phyloP scores from a whole-genome alignment of 331 rosid species.

The Malus hybrid region DNA sequence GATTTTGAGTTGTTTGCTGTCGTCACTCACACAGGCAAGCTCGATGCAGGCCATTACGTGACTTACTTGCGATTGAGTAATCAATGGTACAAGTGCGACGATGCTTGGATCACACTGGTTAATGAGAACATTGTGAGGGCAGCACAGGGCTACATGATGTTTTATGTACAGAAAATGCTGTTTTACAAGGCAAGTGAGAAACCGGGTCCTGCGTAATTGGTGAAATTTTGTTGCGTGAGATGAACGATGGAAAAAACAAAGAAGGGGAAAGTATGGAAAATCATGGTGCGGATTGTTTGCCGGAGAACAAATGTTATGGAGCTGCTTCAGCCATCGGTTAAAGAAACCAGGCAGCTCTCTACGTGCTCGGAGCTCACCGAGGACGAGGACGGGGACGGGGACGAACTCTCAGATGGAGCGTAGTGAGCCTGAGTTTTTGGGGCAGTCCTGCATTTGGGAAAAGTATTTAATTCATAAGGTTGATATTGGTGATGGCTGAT shows the following conservation, averaged over 20 bases:
- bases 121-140: constrained; percentile 83
- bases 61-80: constrained; percentile 76
- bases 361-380: background rate
- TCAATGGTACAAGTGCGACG: constrained; percentile 92
- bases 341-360: constrained; percentile 8
- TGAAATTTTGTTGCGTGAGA: background rate
- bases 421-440: constrained; percentile 52
- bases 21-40: constrained; percentile 79
- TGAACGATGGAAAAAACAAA: background rate
- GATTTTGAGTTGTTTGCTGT: constrained; percentile 94
- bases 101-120: constrained; percentile 90
- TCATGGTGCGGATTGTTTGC: constrained; percentile 27
- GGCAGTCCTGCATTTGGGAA: constrained; percentile 50
- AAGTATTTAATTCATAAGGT: background rate
- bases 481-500: background rate
- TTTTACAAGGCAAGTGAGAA: constrained; percentile 74
- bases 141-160: constrained; percentile 95
- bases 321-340: background rate
- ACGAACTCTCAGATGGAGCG: constrained; percentile 30
- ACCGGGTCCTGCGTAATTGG: constrained; percentile 41
- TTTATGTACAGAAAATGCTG: constrained; percentile 93
- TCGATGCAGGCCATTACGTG: constrained; percentile 90
- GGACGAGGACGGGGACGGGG: background rate
- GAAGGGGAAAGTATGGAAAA: background rate
- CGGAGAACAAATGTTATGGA: constrained; percentile 4